Base-by-base conservation (phyloP, 1,284 basidiomycete species). In the Vanrija sp. region DNA sequence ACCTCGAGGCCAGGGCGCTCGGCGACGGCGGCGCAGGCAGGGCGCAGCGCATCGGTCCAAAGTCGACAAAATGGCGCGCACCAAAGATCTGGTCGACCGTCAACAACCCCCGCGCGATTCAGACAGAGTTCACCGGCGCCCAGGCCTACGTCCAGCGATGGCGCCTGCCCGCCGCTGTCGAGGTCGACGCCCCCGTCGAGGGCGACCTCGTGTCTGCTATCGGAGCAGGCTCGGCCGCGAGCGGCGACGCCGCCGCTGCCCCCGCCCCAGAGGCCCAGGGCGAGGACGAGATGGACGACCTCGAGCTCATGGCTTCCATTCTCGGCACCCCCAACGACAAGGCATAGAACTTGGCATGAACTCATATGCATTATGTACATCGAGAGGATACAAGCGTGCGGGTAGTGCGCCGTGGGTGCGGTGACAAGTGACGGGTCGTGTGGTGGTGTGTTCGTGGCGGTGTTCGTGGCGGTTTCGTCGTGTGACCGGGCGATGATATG, bases 141-240 rank as follows among this genome's bases (percentile, higher is more conserved):
- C 38, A 57, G 50, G 57, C 24, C 4, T 76, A 75, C 55, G 61
- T 66, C 20, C 45, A 60, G 48, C 62, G 60, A 31, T 76, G 75
- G 75, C 58, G 55, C 19, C 49, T 68, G 46, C 72, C 69, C 3
- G 38, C 56, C 2, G 52, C 65, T 0, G 50, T 57, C n/a, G 38
- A 45, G 38, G 42, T 50, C 18, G 38, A 24, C 19, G 49, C 18
- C 6, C 20, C 48, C 15, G 49, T 49, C 15, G 41, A 48, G 36
- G 56, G 52, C 42, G 59, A 63, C 38, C 59, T 61, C 43, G 53
- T 61, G 36, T 35, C 41, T 5, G 53, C 55, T n/a, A 54, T 61
- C 31, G 49, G 51, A 12, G n/a, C 27, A 14, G 35, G n/a, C 5
- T 14, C 47, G 19, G 20, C 53, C n/a, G 37, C 31, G 27, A 25